Evolutionary conservation across 352 stramenopile species (phyloP), one percentile per base, ranked within the genome.

Genomic region (Blastocystis sp.): DNA sequence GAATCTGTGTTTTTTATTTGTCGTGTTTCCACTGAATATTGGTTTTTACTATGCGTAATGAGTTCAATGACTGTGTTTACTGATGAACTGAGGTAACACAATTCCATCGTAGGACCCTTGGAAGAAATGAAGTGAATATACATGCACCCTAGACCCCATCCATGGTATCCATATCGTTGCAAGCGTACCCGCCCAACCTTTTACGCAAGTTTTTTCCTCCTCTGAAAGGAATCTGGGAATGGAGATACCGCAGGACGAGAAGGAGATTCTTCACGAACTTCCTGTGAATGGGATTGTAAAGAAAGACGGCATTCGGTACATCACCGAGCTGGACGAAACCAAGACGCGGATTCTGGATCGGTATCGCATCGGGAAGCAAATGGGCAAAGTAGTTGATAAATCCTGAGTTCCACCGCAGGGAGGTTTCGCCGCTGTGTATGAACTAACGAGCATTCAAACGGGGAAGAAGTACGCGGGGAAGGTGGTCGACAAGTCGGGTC

Each of bases 401-500:
- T 4, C 1, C 8, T 16, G 2, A 7, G 36, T 61, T n/a, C 42
- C 18, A 49, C 36, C 46, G 18, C 75, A 85, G 75, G 75, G 75
- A 9, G 75, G 75, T 0, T 85, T 85, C 29, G 75, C 75, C 24
- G 42, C 38, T 40, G 75, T 85, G 27, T 85, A 85, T 54, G 57
- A 85, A 53, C 27, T 85, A 42, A 76, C 57, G 24, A 76, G 75
- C 42, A 44, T 85, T 51, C 57, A 61, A 38, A 76, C 38, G 0
- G 63, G 63, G n/a, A 85, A 76, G 42, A 76, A 61, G 51, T 85
- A 85, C 38, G 75, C 75, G 9, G 57, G 75, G 0, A 85, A 85
- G 32, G 53, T 85, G 7, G 75, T 85, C 18, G 63, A 72, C 24
- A 85, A 85, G 54, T 36, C 38, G 38, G 63, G 63, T 34, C 29